Conservation (phyloP, 2,329 filamentous ascomycete genomes). For the Fusarium oligoseptatum region DNA sequence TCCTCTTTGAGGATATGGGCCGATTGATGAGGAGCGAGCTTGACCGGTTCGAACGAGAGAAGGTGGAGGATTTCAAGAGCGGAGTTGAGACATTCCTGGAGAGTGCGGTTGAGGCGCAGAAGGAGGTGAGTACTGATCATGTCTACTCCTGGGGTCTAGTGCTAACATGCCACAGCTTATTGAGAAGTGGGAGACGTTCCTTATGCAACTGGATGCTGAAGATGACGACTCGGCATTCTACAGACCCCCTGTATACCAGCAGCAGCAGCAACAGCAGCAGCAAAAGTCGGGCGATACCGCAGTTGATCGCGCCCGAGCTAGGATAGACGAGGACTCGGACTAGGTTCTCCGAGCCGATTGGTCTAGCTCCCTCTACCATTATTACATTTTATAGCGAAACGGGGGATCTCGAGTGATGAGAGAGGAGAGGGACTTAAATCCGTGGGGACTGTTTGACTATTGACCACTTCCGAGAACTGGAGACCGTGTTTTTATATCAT, state of each 20-base stretch:
- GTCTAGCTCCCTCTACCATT: slow-evolving; percentile 26
- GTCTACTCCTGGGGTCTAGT: background rate
- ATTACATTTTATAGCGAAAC: slow-evolving; percentile 26
- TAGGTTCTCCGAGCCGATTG: slow-evolving; percentile 49
- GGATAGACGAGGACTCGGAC: slow-evolving; percentile 72
- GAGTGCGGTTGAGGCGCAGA: slow-evolving; percentile 96
- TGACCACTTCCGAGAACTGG: slow-evolving; percentile 41
- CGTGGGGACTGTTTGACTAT: slow-evolving; percentile 34
- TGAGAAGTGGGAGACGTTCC: slow-evolving; percentile 98
- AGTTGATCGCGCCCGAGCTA: slow-evolving; percentile 70
- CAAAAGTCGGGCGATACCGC: slow-evolving; percentile 69
- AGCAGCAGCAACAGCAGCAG: slow-evolving; percentile 56
- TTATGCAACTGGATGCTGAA: slow-evolving; percentile 94
- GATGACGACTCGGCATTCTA: slow-evolving; percentile 83
- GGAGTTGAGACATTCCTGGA: slow-evolving; percentile 98
- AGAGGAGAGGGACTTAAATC: slow-evolving; percentile 21
- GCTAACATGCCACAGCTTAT: slow-evolving; percentile 63
- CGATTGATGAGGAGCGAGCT: slow-evolving; percentile 90
- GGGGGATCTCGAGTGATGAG: slow-evolving; percentile 10
- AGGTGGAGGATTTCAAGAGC: slow-evolving; percentile 99
- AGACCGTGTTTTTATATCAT: slow-evolving; percentile 52
- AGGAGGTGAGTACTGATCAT: slow-evolving; percentile 76
- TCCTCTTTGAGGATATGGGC: slow-evolving; percentile 98
- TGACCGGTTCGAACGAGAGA: slow-evolving; percentile 94
- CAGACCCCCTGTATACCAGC: slow-evolving; percentile 69